Percentiles rank a stretch among this genome's conserved stretches.
Evolutionary conservation across 768 basidiomycete genomes (phyloP).

Genomic region (Pleurotus tuber-regium): DNA sequence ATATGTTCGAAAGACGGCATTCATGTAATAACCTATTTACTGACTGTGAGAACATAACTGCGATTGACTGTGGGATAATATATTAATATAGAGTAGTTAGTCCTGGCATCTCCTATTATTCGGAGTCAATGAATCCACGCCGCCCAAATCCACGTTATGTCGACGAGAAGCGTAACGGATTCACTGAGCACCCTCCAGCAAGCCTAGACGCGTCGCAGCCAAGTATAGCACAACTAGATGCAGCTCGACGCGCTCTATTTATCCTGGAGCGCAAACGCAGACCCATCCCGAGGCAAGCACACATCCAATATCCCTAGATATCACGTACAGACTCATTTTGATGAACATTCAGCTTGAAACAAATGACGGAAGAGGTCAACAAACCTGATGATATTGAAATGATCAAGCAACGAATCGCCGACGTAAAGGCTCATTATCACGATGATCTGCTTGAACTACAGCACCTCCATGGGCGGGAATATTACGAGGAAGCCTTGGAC

Average conservation of each 20-base stretch:
- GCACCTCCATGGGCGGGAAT: slow-evolving; percentile 31
- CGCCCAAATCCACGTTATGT: slow-evolving; percentile 1
- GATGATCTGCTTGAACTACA: slow-evolving; percentile 38
- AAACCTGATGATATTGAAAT: slow-evolving; percentile 24
- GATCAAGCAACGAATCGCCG: slow-evolving; percentile 26
- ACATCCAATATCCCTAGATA: neutral
- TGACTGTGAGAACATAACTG: neutral
- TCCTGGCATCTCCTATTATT: too few species aligned
- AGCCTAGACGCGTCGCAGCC: neutral
- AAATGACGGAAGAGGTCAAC: slow-evolving; percentile 32
- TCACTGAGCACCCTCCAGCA: slow-evolving; percentile 3
- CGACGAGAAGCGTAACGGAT: slow-evolving; percentile 14
- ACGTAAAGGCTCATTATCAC: slow-evolving; percentile 26
- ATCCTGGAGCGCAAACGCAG: slow-evolving; percentile 37
- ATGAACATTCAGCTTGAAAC: slow-evolving; percentile 25
- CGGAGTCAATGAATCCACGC: too few species aligned
- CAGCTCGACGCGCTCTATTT: slow-evolving; percentile 33
- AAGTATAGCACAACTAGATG: slow-evolving; percentile 10
- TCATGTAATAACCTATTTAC: neutral
- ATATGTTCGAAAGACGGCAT: neutral
- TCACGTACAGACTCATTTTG: neutral
- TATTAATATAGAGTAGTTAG: too few species aligned
- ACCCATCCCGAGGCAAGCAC: slow-evolving; percentile 37
- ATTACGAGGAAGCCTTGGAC: slow-evolving; percentile 31
- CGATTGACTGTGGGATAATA: neutral